Conservation (phyloP, 2,329 filamentous ascomycete species). For the Coleophoma crateriformis region DNA sequence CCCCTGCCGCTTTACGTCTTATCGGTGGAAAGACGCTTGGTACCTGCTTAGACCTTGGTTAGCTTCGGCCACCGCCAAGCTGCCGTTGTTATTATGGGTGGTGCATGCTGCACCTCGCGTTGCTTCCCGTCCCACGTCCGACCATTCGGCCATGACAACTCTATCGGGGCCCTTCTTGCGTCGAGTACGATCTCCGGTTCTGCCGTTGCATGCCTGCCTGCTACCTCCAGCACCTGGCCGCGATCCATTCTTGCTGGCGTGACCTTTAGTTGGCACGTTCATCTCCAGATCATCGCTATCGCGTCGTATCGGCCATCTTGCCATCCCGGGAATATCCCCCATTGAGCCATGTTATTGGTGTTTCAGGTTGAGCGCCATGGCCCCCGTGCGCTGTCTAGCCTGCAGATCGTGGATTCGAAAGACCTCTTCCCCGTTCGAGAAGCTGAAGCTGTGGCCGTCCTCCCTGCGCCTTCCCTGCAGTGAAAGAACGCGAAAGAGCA, state of each 20-base stretch:
- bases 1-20: not conserved
- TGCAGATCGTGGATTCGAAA: no score
- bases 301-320: not conserved
- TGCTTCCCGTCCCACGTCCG: not conserved
- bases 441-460: no score
- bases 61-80: not conserved
- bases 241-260: no score
- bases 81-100: not conserved
- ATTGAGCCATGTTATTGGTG: not conserved
- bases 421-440: no score
- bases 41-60: not conserved
- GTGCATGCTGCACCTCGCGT: not conserved
- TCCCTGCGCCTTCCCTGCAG: no score
- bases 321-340: not conserved
- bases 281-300: not conserved
- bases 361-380: not conserved
- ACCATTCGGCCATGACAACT: not conserved
- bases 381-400: not conserved
- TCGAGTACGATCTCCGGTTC: not conserved
- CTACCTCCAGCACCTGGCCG: no score
- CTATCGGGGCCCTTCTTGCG: not conserved
- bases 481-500: no score
- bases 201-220: no score
- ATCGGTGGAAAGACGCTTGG: not conserved
- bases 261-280: not conserved